These are phyloP conservation scores for Cornus kousa DNA, from an alignment of 148 eudicot genomes.

Conservation along the genomic window DNA sequence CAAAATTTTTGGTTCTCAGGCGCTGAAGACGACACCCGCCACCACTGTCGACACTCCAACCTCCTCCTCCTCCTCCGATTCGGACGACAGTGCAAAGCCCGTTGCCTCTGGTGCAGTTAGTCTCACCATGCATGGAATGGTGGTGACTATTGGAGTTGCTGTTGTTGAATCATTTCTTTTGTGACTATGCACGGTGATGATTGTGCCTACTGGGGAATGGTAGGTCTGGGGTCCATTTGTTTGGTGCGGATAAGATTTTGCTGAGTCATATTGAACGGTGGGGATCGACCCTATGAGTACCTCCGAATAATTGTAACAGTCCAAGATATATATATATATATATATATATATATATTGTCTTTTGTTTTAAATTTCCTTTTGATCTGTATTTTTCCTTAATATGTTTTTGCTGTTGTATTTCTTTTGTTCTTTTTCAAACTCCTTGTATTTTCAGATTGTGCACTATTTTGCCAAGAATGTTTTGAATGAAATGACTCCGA, in stretches of 20 bases:
- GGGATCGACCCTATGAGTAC: too few species aligned
- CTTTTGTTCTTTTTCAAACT: not conserved
- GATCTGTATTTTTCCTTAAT: not conserved
- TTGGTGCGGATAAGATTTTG: not conserved
- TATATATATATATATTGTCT: too few species aligned
- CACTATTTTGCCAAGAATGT: not conserved
- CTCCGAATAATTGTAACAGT: not conserved
- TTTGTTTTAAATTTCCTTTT: not conserved
- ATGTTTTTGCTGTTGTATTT: not conserved
- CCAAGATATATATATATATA: too few species aligned
- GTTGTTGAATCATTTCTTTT: not conserved
- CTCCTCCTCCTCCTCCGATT: not conserved
- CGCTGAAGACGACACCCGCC: slow-evolving; percentile 25
- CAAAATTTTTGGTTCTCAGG: slow-evolving; percentile 19
- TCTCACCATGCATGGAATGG: not conserved
- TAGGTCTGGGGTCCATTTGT: too few species aligned
- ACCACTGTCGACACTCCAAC: slow-evolving; percentile 1
- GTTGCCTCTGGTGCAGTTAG: slow-evolving; percentile 10
- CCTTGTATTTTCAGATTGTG: not conserved
- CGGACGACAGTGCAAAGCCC: not conserved
- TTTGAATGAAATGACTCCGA: not conserved
- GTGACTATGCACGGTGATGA: not conserved
- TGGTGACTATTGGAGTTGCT: slow-evolving; percentile 1
- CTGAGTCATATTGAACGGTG: too few species aligned
- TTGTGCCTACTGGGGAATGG: too few species aligned